These are phyloP conservation scores for Thozetella sp. DNA, from an alignment of 495 filamentous ascomycete species.

Conservation along the genomic window DNA sequence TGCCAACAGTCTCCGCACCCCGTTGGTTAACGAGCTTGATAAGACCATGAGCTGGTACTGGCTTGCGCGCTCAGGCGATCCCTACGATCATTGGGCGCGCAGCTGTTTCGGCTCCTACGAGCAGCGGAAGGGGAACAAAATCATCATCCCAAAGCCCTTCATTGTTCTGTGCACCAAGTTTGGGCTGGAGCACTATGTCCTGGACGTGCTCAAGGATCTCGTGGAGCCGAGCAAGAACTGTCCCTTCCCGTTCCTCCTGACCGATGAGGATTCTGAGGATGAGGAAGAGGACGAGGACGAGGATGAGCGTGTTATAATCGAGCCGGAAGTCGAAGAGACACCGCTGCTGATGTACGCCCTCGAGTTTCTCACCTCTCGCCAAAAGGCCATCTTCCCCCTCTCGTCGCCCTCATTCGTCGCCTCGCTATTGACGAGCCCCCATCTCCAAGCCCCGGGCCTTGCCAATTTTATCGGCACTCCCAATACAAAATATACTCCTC, in stretches of 20 bases:
- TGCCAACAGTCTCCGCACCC: background rate
- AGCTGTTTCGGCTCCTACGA: slow-evolving; percentile 10
- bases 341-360: slow-evolving; percentile 13
- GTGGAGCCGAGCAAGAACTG: background rate
- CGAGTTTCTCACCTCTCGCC: slow-evolving; percentile 11
- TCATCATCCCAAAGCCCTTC: slow-evolving; percentile 10
- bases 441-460: slow-evolving; percentile 1
- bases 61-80: slow-evolving; percentile 3
- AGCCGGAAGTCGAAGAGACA: background rate
- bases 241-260: background rate
- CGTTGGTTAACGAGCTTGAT: slow-evolving; percentile 13
- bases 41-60: slow-evolving; percentile 15
- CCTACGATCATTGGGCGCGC: slow-evolving; percentile 14
- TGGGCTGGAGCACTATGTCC: slow-evolving; percentile 10
- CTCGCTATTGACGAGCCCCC: background rate
- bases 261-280: background rate
- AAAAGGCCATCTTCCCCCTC: slow-evolving; percentile 12
- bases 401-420: slow-evolving; percentile 1
- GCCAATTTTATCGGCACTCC: background rate
- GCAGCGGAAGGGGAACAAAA: slow-evolving; percentile 5
- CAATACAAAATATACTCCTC: background rate
- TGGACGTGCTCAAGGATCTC: background rate
- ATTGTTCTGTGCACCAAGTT: slow-evolving; percentile 15
- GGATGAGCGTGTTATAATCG: too few species aligned
- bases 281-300: background rate